Conservation (phyloP, 768 basidiomycete species). For the Boletus reticuloceps region DNA sequence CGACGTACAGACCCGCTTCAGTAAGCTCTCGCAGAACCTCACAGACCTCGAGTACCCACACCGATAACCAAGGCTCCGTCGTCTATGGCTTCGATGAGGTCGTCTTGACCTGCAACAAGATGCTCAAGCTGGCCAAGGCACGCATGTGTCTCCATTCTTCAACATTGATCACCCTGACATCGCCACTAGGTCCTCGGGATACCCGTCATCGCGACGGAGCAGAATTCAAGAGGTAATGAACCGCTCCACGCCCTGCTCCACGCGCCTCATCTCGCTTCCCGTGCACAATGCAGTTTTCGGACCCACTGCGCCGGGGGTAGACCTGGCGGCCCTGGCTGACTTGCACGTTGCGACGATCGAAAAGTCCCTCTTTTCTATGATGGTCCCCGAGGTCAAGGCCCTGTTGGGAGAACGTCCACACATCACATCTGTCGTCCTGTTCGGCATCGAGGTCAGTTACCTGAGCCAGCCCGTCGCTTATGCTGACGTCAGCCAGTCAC, state of each 20-base stretch:
- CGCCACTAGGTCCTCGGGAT: conserved; percentile 49
- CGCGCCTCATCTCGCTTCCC: conserved; percentile 5
- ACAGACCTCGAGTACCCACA: neutral
- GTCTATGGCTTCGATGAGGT: conserved; percentile 74
- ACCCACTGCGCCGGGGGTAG: conserved; percentile 60
- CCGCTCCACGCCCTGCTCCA: neutral
- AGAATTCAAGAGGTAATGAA: conserved; percentile 70
- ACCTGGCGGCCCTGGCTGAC: conserved; percentile 49
- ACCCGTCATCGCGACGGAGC: conserved; percentile 79
- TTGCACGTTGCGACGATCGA: conserved; percentile 62
- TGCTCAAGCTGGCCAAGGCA: conserved; percentile 75
- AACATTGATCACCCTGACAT: neutral
- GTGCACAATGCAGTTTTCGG: conserved; percentile 54
- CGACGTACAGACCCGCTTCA: conserved; percentile 77
- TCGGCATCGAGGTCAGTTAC: conserved; percentile 80
- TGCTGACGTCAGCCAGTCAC: conserved; percentile 51
- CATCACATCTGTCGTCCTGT: conserved; percentile 64
- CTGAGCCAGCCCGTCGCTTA: neutral
- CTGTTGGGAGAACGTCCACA: conserved; percentile 47
- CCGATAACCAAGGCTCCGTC: conserved; percentile 34
- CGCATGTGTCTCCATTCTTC: neutral
- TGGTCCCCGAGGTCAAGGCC: conserved; percentile 60
- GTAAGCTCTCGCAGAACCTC: conserved; percentile 38
- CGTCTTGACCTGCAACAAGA: conserved; percentile 66
- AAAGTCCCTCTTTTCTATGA: conserved; percentile 87